phyloP scores from a whole-genome alignment of 129 eudicot genomes.

The Flaveria trinervia region DNA sequence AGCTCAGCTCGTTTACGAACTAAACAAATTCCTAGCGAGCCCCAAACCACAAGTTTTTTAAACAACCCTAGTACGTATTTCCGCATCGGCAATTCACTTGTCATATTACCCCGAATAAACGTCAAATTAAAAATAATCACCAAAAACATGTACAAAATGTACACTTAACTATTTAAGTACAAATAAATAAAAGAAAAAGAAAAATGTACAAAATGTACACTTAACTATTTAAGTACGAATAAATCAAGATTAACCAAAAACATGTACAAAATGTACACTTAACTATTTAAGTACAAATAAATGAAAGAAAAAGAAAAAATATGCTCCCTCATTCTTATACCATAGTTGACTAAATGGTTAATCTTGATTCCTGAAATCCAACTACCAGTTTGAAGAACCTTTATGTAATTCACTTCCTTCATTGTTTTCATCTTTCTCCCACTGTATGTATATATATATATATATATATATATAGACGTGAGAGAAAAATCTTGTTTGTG shows the following conservation, averaged over 20 bases:
- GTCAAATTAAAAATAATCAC: no score
- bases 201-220: not conserved
- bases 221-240: not conserved
- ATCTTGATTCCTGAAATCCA: constrained; percentile 15
- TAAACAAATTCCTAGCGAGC: no score
- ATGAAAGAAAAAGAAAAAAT: not conserved
- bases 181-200: not conserved
- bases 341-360: constrained; percentile 25
- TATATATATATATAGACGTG: no score
- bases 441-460: not conserved
- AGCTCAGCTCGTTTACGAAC: no score
- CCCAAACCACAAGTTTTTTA: no score
- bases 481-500: not conserved
- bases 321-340: not conserved
- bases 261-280: no score
- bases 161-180: not conserved
- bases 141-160: no score
- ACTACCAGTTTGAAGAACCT: constrained; percentile 23
- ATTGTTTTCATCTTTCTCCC: constrained; percentile 4
- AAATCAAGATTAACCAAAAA: no score
- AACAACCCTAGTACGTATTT: no score
- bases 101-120: no score
- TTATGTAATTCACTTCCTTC: constrained; percentile 18
- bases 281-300: not conserved
- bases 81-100: no score